These are phyloP conservation scores for Phytophthora sp. DNA, from an alignment of 352 stramenopile species.

Conservation along the genomic window DNA sequence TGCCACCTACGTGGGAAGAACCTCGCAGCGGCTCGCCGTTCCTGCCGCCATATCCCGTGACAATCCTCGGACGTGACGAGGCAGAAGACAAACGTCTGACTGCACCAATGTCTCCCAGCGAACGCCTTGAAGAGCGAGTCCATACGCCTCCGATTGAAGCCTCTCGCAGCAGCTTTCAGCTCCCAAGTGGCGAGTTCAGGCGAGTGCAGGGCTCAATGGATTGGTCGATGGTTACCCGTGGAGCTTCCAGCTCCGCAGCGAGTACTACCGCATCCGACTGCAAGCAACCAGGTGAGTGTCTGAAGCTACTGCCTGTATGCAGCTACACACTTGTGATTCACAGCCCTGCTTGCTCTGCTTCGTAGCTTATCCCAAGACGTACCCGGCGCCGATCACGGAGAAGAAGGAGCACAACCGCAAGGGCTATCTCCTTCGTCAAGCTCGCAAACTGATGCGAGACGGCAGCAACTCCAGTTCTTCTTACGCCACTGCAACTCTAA, in stretches of 20 bases:
- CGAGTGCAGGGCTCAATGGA: conserved; percentile 26
- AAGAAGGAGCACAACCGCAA: conserved; percentile 86
- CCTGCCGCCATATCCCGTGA: conserved; percentile 62
- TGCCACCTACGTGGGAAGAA: conserved; percentile 73
- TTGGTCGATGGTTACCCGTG: conserved; percentile 4
- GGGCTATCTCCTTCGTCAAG: conserved; percentile 69
- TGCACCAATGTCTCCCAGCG: conserved; percentile 17
- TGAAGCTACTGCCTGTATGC: too few relatives aligned
- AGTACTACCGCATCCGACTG: neutral
- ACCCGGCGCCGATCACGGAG: conserved; percentile 7
- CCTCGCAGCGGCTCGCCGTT: conserved; percentile 54
- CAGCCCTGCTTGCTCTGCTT: conserved; percentile 5
- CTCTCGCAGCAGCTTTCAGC: conserved; percentile 5
- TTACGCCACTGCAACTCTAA: neutral
- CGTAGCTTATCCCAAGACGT: conserved; percentile 16
- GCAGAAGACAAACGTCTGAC: conserved; percentile 35
- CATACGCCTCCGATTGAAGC: conserved; percentile 18
- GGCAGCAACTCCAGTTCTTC: conserved; percentile 2
- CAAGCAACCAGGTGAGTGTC: conserved; percentile 31
- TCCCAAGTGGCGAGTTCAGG: conserved; percentile 12
- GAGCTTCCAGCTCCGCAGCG: neutral
- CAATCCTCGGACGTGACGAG: conserved; percentile 39
- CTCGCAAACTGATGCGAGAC: conserved; percentile 52
- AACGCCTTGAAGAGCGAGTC: conserved; percentile 24
- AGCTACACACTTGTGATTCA: too few relatives aligned